Evolutionary conservation across 2,329 filamentous ascomycete species (phyloP).

Genomic region (Xylariaceae sp.): DNA sequence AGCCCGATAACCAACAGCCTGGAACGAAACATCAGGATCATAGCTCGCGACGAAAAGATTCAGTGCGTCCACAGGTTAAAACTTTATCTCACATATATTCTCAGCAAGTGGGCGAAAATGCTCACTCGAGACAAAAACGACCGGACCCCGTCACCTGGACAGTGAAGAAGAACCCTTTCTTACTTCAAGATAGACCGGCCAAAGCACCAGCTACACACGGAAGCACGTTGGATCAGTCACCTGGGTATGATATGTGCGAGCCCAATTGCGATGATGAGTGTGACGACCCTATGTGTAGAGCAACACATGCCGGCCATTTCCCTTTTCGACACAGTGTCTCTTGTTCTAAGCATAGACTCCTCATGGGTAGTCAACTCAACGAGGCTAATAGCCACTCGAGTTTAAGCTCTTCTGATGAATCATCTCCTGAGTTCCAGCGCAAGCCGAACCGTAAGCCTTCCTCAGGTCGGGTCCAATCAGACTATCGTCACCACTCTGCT

Average conservation of each 20-base stretch:
- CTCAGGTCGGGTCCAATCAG: constrained; percentile 4
- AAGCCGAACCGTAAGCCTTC: not conserved
- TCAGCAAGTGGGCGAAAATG: not conserved
- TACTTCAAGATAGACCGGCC: constrained; percentile 20
- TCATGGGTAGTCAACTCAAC: constrained; percentile 12
- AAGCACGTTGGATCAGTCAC: too few relatives aligned
- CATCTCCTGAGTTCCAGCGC: not conserved
- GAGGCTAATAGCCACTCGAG: not conserved
- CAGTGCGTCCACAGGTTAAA: not conserved
- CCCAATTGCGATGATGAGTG: constrained; percentile 20
- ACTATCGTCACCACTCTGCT: constrained; percentile 28
- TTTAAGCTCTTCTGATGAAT: not conserved
- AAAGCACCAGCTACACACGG: constrained; percentile 2
- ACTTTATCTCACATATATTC: not conserved
- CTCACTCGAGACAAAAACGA: not conserved
- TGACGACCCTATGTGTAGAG: constrained; percentile 28
- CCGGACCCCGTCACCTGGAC: constrained; percentile 2
- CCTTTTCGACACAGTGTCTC: constrained; percentile 32
- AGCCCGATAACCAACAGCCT: not conserved
- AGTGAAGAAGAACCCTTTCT: constrained; percentile 22
- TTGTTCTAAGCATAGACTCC: constrained; percentile 24
- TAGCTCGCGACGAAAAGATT: too few relatives aligned
- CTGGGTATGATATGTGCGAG: not conserved
- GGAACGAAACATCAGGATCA: not conserved
- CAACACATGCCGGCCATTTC: constrained; percentile 27